Percentiles rank a stretch among this genome's conserved stretches.
Evolutionary conservation across 768 basidiomycete species (phyloP).

Genomic region (Podaxis rugospora): DNA sequence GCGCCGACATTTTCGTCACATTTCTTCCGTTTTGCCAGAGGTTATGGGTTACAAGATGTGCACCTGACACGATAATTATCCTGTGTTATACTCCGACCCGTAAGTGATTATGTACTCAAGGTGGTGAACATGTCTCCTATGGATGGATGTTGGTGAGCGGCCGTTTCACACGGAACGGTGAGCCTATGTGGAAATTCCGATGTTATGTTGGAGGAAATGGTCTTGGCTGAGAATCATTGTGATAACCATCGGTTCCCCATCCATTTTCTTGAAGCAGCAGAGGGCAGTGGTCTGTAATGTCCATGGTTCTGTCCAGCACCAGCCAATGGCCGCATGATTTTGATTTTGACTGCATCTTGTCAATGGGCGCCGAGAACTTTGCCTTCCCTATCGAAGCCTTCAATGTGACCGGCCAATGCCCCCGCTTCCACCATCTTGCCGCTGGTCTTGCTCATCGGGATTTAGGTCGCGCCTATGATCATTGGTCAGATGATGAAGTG

Average conservation of each 20-base stretch:
- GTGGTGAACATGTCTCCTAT: not conserved
- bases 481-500: too few species aligned
- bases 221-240: not conserved
- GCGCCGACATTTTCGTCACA: too few species aligned
- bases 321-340: not conserved
- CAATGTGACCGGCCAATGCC: too few species aligned
- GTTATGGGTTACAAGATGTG: not conserved
- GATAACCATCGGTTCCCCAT: not conserved
- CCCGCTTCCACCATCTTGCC: too few species aligned
- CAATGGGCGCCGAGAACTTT: too few species aligned
- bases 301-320: not conserved
- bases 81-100: not conserved
- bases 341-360: too few species aligned
- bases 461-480: too few species aligned
- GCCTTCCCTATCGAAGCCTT: too few species aligned
- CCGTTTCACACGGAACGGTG: not conserved
- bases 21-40: not conserved
- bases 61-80: not conserved
- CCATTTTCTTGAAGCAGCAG: not conserved
- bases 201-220: too few species aligned
- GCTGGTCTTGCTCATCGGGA: too few species aligned
- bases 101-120: not conserved
- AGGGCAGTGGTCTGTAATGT: not conserved
- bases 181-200: not conserved
- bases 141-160: not conserved